Evolutionary conservation across 2,329 filamentous ascomycete species (phyloP), one percentile per base, ranked within the genome.

Genomic region (Neoascochyta sp.): DNA sequence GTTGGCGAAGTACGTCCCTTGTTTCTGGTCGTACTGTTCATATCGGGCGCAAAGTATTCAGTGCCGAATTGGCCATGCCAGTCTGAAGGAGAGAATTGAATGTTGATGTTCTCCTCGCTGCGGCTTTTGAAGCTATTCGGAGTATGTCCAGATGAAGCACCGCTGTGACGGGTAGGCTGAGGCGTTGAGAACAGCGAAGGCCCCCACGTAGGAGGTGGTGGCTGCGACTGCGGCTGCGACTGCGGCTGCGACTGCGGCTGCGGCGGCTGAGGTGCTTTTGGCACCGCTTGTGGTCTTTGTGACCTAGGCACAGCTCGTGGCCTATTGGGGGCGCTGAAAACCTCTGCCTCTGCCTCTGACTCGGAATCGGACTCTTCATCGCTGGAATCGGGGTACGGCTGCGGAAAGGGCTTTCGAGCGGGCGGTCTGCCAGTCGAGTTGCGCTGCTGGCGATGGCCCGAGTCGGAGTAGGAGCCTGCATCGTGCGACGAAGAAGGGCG

Each of bases 31-130:
- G 39, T 45, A 32, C 55, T 50, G 33, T 54, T 45, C 27, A 50
- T 36, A 27, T 51, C 50, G 13, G 57, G 53, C 31, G 60, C 54
- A 41, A 71, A 70, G 41, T 69, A 68, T 27, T 68, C 64, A 5
- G 57, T 45, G 17, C 50, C 58, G 39, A 72, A 72, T 25, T 62
- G 66, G 21, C 67, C 68, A 43, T 59, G 62, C 62, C 66, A 71
- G 16, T 66, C 66, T 14, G 59, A 58, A 13, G 68, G 64, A 6
- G 66, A 66, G 43, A 71, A 73, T 16, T 65, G 68, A 28, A 68
- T 68, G 35, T 71, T 70, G 52, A 72, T 70, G 36, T 63, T 64
- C 34, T 71, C 69, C 24, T 66, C 63, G 39, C 69, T 73, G 36
- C 61, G 59, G 41, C 65, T 70, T 41, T 69, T 68, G 47, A 60